Base-by-base conservation (phyloP, 1,139 yeast genomes). In the Pneumocystis oryctolagi region DNA sequence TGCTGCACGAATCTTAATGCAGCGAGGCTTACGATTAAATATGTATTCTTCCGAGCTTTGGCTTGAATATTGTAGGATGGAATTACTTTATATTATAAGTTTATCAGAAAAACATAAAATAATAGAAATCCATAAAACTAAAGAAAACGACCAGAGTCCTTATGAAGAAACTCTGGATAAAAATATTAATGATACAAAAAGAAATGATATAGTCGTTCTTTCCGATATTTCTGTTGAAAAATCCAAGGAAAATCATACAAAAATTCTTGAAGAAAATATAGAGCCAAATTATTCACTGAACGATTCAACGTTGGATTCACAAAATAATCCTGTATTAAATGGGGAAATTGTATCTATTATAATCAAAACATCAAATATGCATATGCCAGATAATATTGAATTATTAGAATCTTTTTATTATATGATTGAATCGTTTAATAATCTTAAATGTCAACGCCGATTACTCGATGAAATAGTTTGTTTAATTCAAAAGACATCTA, bases 11-110 rank as follows among this genome's bases (percentile, higher is more conserved):
- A 81, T 82, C 14, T 79, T 92, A 60, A 84, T 90, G 75, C 97
- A 90, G 73, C 81, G 88, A 68, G 95, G 86, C 42, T 77, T 94
- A 60, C 80, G 96, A 72, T 85, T 94, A 72, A 90, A 92, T 71
- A 81, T 86, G 5, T 92, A 88, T 62, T 81, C 85, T 1, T 73
- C 78, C 20, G 81, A 80, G 64, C 78, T 94, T 68, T 92, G 98
- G 97, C 74, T 83, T 58, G 87, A 85, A 66, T 94, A 92, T 73
- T 84, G 88, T 62, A 89, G 87, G 69, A 84, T 94, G 69, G 99
- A 94, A 75, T 79, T 92, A 68, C 81, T 87, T 31, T 92, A 89
- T 70, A 83, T 89, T 56, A 83, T 95, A 25, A 89, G 89, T 72
- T 79, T 92, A 66, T 77, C 89, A 64, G 86, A 90, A 16, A 82